These are phyloP conservation scores for Epichloe aotearoae DNA, from an alignment of 2,329 filamentous ascomycete genomes.

Conservation along the genomic window DNA sequence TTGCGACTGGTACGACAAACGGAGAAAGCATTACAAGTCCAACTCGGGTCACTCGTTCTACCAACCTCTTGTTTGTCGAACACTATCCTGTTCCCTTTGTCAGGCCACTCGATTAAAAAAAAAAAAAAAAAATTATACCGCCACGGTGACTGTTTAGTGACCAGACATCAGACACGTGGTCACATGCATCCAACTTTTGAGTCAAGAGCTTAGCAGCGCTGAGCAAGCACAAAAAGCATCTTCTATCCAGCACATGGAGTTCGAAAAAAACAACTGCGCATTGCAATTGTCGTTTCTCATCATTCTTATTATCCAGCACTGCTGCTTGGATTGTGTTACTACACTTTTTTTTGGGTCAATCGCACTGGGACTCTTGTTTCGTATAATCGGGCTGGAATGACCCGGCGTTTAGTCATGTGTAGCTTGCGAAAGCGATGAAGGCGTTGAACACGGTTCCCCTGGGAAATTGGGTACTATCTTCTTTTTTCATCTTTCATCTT, in stretches of 20 bases:
- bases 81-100: not conserved
- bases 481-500: not conserved
- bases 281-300: not conserved
- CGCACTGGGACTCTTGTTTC: not conserved
- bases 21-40: not conserved
- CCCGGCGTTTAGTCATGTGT: not conserved
- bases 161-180: not conserved
- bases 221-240: not conserved
- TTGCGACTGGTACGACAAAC: not conserved
- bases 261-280: not conserved
- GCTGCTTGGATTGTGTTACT: not conserved
- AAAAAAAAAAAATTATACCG: too few species aligned
- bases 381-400: not conserved
- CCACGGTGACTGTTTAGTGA: not conserved
- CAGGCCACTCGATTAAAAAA: not conserved
- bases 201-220: not conserved
- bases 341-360: not conserved
- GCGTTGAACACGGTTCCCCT: not conserved
- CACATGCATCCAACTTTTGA: not conserved
- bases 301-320: not conserved
- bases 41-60: not conserved
- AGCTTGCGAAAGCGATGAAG: slow-evolving; percentile 4
- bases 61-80: not conserved
- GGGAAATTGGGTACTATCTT: not conserved
- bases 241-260: not conserved